Percentiles rank a stretch among this genome's conserved stretches.
Conservation (phyloP, 305 asterid species). For the Stenogyne calaminthoides region DNA sequence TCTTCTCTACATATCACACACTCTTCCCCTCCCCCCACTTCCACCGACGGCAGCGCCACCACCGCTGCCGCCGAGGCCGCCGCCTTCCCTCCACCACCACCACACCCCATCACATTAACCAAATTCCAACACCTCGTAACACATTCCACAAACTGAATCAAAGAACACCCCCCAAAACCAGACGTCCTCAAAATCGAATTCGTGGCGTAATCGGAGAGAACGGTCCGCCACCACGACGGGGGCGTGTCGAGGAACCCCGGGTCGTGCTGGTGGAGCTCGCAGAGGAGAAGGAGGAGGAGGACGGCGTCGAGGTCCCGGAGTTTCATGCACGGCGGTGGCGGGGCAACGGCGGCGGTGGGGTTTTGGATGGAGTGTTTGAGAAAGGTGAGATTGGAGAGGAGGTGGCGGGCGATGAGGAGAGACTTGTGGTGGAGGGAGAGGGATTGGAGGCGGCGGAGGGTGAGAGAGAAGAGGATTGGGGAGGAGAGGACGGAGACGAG, state of each 20-base stretch:
- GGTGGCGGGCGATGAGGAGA: constrained; percentile 79
- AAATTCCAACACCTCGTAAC: constrained; percentile 56
- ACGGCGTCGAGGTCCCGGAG: constrained; percentile 74
- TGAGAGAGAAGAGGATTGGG: constrained; percentile 68
- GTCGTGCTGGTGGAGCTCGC: constrained; percentile 66
- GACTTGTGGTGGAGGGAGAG: constrained; percentile 75
- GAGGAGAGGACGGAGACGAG: constrained; percentile 69
- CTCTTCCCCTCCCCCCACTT: constrained; percentile 44
- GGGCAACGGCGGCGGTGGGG: constrained; percentile 24
- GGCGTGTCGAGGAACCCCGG: constrained; percentile 48
- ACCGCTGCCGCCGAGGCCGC: constrained; percentile 66
- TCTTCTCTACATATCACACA: constrained; percentile 87
- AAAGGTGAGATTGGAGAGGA: constrained; percentile 56
- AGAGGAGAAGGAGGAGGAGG: constrained; percentile 70
- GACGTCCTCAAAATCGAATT: constrained; percentile 40
- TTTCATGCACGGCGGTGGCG: constrained; percentile 33
- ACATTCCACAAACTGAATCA: constrained; percentile 60
- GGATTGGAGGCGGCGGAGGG: constrained; percentile 81
- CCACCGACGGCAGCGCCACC: constrained; percentile 77
- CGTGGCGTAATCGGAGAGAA: constrained; percentile 45
- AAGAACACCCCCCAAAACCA: constrained; percentile 46
- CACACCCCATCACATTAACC: constrained; percentile 47
- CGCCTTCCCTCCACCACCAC: constrained; percentile 39
- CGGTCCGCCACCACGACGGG: constrained; percentile 50
- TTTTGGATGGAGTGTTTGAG: constrained; percentile 37